Evolutionary conservation across 805 yeast species (phyloP).

Genomic region (Yarrowia yakushimensis): DNA sequence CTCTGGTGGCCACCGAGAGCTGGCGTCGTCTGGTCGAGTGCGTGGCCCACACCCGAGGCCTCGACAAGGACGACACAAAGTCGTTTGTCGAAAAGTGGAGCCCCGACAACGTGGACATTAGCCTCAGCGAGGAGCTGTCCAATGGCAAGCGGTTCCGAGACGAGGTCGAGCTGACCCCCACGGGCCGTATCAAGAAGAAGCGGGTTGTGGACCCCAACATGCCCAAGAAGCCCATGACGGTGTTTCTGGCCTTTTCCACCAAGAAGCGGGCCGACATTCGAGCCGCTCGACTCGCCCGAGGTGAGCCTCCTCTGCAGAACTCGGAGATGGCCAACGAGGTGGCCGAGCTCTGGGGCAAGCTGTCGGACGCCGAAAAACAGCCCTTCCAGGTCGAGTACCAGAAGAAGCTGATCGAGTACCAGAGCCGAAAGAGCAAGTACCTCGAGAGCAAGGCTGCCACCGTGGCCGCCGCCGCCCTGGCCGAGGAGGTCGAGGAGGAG

Average conservation of each 20-base stretch:
- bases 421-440: conserved; percentile 46
- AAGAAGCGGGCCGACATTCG: conserved; percentile 67
- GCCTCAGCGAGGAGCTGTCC: conserved; percentile 27
- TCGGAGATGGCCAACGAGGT: conserved; percentile 77
- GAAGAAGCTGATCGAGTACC: conserved; percentile 46
- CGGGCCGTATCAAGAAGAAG: conserved; percentile 48
- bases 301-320: conserved; percentile 62
- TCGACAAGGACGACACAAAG: conserved; percentile 6
- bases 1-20: conserved; percentile 18
- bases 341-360: conserved; percentile 71
- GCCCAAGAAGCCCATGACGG: conserved; percentile 91
- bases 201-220: conserved; percentile 79
- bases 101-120: conserved; percentile 16
- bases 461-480: conserved; percentile 30
- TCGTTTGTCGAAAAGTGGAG: conserved; percentile 15
- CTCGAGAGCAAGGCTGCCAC: conserved; percentile 35
- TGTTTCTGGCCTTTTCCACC: conserved; percentile 75
- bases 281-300: conserved; percentile 58
- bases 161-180: conserved; percentile 31
- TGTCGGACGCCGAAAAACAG: conserved; percentile 66
- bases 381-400: conserved; percentile 60
- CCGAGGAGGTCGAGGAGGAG: conserved; percentile 35
- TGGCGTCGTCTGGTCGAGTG: conserved; percentile 20
- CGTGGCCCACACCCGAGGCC: conserved; percentile 10
- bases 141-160: conserved; percentile 29